Percentiles rank a stretch among this genome's conserved stretches.
Evolutionary conservation across 2,329 filamentous ascomycete species (phyloP).

Genomic region (Cytospora mali): DNA sequence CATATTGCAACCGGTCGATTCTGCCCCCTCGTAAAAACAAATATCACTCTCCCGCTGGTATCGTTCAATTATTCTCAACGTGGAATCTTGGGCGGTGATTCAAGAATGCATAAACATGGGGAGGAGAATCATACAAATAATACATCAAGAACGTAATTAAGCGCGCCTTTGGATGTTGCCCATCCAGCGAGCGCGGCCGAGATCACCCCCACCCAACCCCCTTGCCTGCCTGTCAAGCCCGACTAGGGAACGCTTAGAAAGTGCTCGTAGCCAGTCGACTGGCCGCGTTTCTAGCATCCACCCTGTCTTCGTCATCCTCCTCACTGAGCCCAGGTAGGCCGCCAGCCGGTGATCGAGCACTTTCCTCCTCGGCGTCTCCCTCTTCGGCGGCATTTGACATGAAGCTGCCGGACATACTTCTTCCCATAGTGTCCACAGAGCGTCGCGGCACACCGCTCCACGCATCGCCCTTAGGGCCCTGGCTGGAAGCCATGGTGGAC

Average conservation of each 20-base stretch:
- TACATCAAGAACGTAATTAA: slow-evolving; percentile 24
- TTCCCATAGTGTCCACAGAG: slow-evolving; percentile 69
- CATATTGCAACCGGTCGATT: background rate
- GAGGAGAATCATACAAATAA: slow-evolving; percentile 26
- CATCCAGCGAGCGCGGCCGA: slow-evolving; percentile 1
- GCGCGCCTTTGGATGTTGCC: slow-evolving; percentile 13
- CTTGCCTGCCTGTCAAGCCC: background rate
- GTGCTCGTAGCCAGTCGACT: slow-evolving; percentile 93
- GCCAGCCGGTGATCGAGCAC: slow-evolving; percentile 31
- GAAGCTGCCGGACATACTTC: slow-evolving; percentile 75
- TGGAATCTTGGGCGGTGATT: background rate
- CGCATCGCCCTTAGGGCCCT: slow-evolving; percentile 96
- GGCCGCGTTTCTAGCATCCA: slow-evolving; percentile 94
- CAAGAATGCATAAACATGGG: background rate
- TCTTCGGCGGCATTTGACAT: slow-evolving; percentile 67
- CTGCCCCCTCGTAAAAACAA: background rate
- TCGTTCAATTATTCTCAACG: background rate
- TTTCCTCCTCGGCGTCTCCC: slow-evolving; percentile 51
- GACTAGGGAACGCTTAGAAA: slow-evolving; percentile 59
- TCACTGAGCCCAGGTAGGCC: slow-evolving; percentile 66
- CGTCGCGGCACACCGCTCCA: slow-evolving; percentile 93
- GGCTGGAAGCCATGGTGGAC: slow-evolving; percentile 78
- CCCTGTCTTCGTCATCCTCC: slow-evolving; percentile 88
- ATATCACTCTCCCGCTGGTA: background rate
- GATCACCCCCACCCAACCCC: background rate